Evolutionary conservation across 371 early-diverging fungal species (phyloP), one percentile per base, ranked within the genome.

Genomic region (Mucor indicus): DNA sequence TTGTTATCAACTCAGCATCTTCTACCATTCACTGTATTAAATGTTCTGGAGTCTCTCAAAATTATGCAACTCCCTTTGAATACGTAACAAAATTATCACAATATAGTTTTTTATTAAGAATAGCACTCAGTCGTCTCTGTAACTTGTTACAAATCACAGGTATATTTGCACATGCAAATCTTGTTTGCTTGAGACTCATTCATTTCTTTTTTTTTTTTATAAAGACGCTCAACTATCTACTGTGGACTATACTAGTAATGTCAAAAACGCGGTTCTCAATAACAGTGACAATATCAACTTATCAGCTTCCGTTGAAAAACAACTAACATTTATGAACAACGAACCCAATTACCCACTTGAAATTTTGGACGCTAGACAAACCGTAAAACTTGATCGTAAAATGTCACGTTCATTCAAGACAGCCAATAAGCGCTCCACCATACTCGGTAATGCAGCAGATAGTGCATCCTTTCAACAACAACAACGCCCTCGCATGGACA

Each of bases 61-160:
- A 40, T 1, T 23, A 40, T 10, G 20, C 31, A 29, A 21, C 13
- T 19, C 27, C 55, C 11, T 67, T 68, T 39, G 50, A 81, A 53
- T 74, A 79, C 52, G 84, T 94, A 3, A 83, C 95, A 16, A 87
- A 89, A 56, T 77, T 96, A 11, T 81, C 92, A 47, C 94, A 96
- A 62, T 96, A 92, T 55, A 85, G 90, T 11, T 95, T 92, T 55
- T 62, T 95, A 31, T 74, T 96, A 57, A 75, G 89, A 12, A 89
- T 93, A 16, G 93, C 94, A 7, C 79, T 95, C 45, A 83, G 86
- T 50, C 76, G 95, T 5, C 77, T 95, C 21, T 91, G 89, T 55
- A 81, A 79, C 32, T 65, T 90, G 51, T 67, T 95, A 7, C 80
- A 81, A 44, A 69, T 84, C 32, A 80, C 81, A 74, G 80, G 86